These are phyloP conservation scores for Fistulifera pelliculosa DNA, from an alignment of 108 stramenopile species.

Conservation along the genomic window DNA sequence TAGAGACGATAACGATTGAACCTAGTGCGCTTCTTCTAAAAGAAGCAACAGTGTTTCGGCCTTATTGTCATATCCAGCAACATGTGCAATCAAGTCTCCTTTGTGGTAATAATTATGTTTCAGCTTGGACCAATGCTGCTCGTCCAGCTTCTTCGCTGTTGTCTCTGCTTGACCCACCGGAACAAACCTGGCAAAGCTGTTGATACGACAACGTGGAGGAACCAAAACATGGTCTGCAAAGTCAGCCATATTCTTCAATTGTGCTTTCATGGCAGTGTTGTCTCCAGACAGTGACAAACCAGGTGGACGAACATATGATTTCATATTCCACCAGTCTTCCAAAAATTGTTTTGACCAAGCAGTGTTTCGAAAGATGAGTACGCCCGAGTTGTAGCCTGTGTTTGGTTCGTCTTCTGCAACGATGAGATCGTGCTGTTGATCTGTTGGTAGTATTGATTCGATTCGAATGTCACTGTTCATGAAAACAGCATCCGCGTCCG, in stretches of 20 bases:
- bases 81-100: conserved; percentile 24
- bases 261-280: conserved; percentile 15
- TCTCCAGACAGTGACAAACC: conserved; percentile 19
- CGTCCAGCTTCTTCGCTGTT: conserved; percentile 1
- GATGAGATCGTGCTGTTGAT: conserved; percentile 9
- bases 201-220: conserved; percentile 19
- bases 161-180: not conserved
- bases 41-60: conserved; percentile 3
- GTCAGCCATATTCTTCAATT: conserved; percentile 9
- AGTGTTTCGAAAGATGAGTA: conserved; percentile 17
- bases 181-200: conserved; percentile 15
- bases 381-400: conserved; percentile 16
- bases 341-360: conserved; percentile 18
- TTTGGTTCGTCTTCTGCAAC: conserved; percentile 11
- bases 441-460: conserved; percentile 14
- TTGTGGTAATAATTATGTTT: conserved; percentile 20
- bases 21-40: conserved; percentile 2
- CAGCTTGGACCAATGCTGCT: conserved; percentile 17
- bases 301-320: conserved; percentile 15
- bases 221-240: conserved; percentile 13
- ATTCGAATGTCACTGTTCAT: conserved; percentile 34
- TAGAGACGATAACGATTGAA: no score
- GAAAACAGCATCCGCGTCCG: conserved; percentile 38
- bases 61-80: conserved; percentile 22
- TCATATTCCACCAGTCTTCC: conserved; percentile 25